Conservation (phyloP, 1,284 basidiomycete genomes). For the Sanghuangporus weigelae region DNA sequence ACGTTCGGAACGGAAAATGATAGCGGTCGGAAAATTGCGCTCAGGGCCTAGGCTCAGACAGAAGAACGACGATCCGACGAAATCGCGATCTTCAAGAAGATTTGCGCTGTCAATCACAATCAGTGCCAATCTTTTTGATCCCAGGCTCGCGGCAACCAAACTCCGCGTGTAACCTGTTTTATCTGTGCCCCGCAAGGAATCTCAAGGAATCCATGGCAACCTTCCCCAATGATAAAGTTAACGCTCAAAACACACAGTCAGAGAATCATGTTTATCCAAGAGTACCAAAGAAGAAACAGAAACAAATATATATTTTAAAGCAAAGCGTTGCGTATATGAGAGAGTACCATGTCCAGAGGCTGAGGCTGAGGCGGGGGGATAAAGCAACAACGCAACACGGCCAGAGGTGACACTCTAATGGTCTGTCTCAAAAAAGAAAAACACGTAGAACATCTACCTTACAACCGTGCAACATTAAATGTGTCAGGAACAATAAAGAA, state of each 20-base stretch:
- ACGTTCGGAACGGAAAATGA: not conserved
- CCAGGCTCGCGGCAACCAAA: not conserved
- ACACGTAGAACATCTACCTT: constrained; percentile 1
- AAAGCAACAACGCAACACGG: not conserved
- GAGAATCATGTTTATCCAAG: not conserved
- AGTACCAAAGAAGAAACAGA: not conserved
- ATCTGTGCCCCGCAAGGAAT: not conserved
- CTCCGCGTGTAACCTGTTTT: not conserved
- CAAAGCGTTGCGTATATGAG: not conserved
- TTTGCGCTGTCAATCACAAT: constrained; percentile 3
- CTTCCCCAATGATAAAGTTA: not conserved
- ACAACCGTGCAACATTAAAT: constrained; percentile 5
- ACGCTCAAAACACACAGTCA: not conserved
- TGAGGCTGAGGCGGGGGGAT: not conserved
- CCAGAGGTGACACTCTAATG: not conserved
- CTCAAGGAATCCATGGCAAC: not conserved
- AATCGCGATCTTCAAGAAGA: not conserved
- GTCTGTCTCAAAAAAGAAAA: not conserved
- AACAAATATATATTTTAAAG: not conserved
- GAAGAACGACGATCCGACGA: not conserved
- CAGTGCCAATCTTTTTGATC: not conserved
- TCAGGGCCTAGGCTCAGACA: not conserved
- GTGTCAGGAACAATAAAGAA: not conserved
- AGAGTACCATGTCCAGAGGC: not conserved
- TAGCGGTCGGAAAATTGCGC: not conserved